Conservation (phyloP, 495 filamentous ascomycete species). For the Aspergillus mulundensis region DNA sequence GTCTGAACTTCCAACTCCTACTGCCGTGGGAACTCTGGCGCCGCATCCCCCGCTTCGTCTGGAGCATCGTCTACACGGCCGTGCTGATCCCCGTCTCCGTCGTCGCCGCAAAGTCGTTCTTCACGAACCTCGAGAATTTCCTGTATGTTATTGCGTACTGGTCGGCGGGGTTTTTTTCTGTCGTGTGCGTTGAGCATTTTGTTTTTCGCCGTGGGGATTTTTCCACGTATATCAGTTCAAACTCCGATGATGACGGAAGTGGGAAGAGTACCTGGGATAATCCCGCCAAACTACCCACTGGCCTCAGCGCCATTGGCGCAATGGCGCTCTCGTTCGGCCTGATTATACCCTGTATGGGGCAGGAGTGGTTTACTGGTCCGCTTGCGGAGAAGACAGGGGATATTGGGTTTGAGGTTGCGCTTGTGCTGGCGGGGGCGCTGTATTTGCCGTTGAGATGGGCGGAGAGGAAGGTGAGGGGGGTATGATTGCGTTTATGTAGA, state of each 20-base stretch:
- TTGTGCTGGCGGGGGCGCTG: conserved; percentile 42
- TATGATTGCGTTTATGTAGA: background rate
- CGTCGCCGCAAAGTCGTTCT: conserved; percentile 47
- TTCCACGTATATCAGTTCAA: conserved; percentile 30
- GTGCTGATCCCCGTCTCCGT: conserved; percentile 51
- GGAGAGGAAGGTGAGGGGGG: conserved; percentile 1
- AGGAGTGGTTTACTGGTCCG: conserved; percentile 53
- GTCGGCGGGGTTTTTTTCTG: conserved; percentile 49
- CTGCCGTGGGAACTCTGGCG: conserved; percentile 36
- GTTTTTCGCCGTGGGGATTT: conserved; percentile 33
- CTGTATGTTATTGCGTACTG: conserved; percentile 54
- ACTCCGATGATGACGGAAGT: no score
- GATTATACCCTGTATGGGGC: conserved; percentile 51
- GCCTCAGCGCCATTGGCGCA: conserved; percentile 41
- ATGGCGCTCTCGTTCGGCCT: conserved; percentile 29
- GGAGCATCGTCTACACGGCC: conserved; percentile 45
- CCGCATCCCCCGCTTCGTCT: conserved; percentile 48
- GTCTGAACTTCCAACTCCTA: conserved; percentile 55
- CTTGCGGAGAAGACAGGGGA: conserved; percentile 53
- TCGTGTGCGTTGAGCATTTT: conserved; percentile 47
- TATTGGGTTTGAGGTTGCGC: conserved; percentile 56
- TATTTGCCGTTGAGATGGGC: conserved; percentile 25
- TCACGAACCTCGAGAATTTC: conserved; percentile 50
- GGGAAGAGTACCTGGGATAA: conserved; percentile 38
- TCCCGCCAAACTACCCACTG: conserved; percentile 39